Evolutionary conservation across 495 filamentous ascomycete genomes (phyloP).

Genomic region (Thozetella sp.): DNA sequence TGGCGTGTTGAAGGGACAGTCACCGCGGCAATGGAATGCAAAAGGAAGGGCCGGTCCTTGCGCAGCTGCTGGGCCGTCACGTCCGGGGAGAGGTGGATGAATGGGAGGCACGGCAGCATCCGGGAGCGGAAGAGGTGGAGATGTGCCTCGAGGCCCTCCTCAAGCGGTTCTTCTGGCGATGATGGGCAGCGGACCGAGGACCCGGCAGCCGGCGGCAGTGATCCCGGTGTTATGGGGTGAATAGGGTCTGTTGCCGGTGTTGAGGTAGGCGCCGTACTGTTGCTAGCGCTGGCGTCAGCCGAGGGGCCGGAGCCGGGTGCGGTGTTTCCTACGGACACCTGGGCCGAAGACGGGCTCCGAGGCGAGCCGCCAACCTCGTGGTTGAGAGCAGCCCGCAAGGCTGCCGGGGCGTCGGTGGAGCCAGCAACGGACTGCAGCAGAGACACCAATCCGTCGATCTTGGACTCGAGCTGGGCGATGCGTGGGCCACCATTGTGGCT

Average conservation of each 20-base stretch:
- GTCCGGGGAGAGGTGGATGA: slow-evolving; percentile 38
- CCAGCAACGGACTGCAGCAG: slow-evolving; percentile 29
- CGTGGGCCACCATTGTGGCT: slow-evolving; percentile 20
- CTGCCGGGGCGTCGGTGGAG: slow-evolving; percentile 4
- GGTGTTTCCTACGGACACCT: no score
- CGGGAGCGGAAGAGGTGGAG: slow-evolving; percentile 39
- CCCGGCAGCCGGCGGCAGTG: no score
- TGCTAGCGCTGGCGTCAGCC: no score
- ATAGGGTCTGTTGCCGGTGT: not conserved
- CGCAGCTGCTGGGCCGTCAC: slow-evolving; percentile 43
- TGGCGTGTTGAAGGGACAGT: slow-evolving; percentile 31
- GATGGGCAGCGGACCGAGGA: no score
- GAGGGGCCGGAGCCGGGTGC: no score
- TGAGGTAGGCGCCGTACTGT: no score
- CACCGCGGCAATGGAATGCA: slow-evolving; percentile 50
- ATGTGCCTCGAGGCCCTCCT: slow-evolving; percentile 35
- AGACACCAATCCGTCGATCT: slow-evolving; percentile 51
- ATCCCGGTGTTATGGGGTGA: not conserved
- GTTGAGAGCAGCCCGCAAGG: slow-evolving; percentile 3
- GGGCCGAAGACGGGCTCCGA: no score
- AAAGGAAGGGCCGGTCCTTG: slow-evolving; percentile 45
- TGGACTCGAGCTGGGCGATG: slow-evolving; percentile 49
- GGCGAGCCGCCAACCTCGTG: slow-evolving; percentile 1
- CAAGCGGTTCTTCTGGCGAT: no score
- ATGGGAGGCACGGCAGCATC: slow-evolving; percentile 45